Conservation (phyloP, 495 filamentous ascomycete species). For the Elaphomyces granulatus region DNA sequence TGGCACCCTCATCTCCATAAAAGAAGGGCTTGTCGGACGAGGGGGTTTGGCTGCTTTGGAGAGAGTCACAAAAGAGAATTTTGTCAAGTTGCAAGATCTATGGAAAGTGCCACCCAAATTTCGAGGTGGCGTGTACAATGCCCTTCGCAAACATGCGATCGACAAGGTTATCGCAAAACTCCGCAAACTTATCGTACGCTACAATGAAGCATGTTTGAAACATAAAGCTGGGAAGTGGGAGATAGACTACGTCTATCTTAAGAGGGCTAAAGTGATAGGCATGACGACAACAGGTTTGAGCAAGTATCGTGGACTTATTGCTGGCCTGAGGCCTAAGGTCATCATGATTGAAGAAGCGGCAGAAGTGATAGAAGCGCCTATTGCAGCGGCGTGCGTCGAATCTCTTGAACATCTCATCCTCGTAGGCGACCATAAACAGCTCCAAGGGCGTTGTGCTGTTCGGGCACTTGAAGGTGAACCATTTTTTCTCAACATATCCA, state of each 20-base stretch:
- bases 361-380: slow-evolving; percentile 52
- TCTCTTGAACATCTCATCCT: slow-evolving; percentile 59
- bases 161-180: slow-evolving; percentile 27
- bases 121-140: slow-evolving; percentile 47
- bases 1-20: slow-evolving; percentile 33
- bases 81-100: slow-evolving; percentile 31
- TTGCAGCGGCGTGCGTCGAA: slow-evolving; percentile 49
- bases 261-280: slow-evolving; percentile 46
- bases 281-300: slow-evolving; percentile 77
- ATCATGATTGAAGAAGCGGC: slow-evolving; percentile 67
- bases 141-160: slow-evolving; percentile 35
- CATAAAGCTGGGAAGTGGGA: slow-evolving; percentile 43
- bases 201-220: slow-evolving; percentile 24
- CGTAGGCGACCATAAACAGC: slow-evolving; percentile 63
- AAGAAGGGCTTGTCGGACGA: slow-evolving; percentile 33
- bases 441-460: slow-evolving; percentile 47
- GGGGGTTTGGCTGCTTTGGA: slow-evolving; percentile 1
- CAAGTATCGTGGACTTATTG: slow-evolving; percentile 67
- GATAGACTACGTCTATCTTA: slow-evolving; percentile 33
- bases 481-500: slow-evolving; percentile 51
- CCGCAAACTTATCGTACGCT: slow-evolving; percentile 25
- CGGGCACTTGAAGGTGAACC: slow-evolving; percentile 38
- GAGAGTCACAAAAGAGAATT: slow-evolving; percentile 5
- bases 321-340: slow-evolving; percentile 50
- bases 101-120: slow-evolving; percentile 37